A percentile compares a stretch with the other conserved stretches of the same genome.
These are phyloP conservation scores for Spathaspora passalidarum DNA, from an alignment of 805 yeast genomes.

Conservation along the genomic window DNA sequence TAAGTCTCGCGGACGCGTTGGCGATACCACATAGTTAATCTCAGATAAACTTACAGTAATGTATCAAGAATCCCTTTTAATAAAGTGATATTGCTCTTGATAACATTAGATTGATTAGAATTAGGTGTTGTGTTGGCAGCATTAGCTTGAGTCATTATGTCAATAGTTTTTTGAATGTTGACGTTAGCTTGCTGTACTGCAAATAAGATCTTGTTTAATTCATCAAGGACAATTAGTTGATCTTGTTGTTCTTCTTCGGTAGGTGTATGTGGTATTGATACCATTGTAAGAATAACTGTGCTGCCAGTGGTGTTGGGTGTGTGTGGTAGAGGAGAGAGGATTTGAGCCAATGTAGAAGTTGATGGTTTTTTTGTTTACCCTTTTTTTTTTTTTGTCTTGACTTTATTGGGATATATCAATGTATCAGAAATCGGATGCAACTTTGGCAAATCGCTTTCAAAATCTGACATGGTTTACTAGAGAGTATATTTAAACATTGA, in stretches of 20 bases:
- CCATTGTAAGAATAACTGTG: neutral
- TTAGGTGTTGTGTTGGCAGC: neutral
- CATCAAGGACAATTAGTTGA: slow-evolving; percentile 21
- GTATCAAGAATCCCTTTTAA: neutral
- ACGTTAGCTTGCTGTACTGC: slow-evolving; percentile 30
- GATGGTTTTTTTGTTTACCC: too few species aligned
- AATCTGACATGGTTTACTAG: too few species aligned
- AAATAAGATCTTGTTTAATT: slow-evolving; percentile 30
- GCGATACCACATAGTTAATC: neutral
- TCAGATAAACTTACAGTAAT: neutral
- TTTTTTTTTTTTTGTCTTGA: too few species aligned
- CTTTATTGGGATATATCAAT: too few species aligned
- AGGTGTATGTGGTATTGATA: neutral
- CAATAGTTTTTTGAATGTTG: slow-evolving; percentile 23
- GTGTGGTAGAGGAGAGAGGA: neutral
- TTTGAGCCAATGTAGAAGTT: too few species aligned
- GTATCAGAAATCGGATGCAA: too few species aligned
- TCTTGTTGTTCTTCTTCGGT: slow-evolving; percentile 15
- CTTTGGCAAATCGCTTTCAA: too few species aligned
- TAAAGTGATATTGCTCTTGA: neutral
- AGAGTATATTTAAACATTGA: too few species aligned
- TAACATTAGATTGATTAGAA: neutral
- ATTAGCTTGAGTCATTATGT: slow-evolving; percentile 11
- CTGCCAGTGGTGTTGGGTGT: neutral
- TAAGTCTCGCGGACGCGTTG: neutral